Conservation (phyloP, 2,329 filamentous ascomycete species). For the Colletotrichum simmondsii region DNA sequence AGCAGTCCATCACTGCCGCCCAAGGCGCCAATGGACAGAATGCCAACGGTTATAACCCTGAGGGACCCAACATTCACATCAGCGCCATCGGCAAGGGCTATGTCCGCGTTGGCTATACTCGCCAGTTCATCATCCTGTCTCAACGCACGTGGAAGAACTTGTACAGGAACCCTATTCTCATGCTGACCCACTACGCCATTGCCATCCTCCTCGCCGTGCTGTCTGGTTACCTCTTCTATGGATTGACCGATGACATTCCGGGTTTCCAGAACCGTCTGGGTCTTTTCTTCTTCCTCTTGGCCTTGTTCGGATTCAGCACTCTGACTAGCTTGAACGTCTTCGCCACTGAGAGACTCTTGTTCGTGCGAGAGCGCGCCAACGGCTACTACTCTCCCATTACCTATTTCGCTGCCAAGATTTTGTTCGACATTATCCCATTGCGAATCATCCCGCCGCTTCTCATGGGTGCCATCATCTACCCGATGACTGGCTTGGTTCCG, state of each 20-base stretch:
- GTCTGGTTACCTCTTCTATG: conserved; percentile 95
- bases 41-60: conserved; percentile 60
- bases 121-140: conserved; percentile 91
- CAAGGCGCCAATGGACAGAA: conserved; percentile 74
- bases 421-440: conserved; percentile 98
- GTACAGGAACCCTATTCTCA: conserved; percentile 96
- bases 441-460: conserved; percentile 93
- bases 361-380: conserved; percentile 93
- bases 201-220: conserved; percentile 94
- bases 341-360: conserved; percentile 87
- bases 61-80: conserved; percentile 60
- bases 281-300: conserved; percentile 96
- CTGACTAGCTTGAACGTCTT: conserved; percentile 95
- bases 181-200: conserved; percentile 98
- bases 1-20: conserved; percentile 72
- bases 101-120: conserved; percentile 79
- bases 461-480: conserved; percentile 95
- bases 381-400: conserved; percentile 95
- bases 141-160: conserved; percentile 95
- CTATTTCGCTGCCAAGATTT: conserved; percentile 94
- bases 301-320: conserved; percentile 96
- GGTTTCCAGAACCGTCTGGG: conserved; percentile 98
- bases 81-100: conserved; percentile 81
- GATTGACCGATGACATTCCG: conserved; percentile 92
- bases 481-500: conserved; percentile 93